Percentiles rank a stretch among this genome's conserved stretches.
These are phyloP conservation scores for Fusarium sp. DNA, from an alignment of 2,329 filamentous ascomycete genomes.

Conservation along the genomic window DNA sequence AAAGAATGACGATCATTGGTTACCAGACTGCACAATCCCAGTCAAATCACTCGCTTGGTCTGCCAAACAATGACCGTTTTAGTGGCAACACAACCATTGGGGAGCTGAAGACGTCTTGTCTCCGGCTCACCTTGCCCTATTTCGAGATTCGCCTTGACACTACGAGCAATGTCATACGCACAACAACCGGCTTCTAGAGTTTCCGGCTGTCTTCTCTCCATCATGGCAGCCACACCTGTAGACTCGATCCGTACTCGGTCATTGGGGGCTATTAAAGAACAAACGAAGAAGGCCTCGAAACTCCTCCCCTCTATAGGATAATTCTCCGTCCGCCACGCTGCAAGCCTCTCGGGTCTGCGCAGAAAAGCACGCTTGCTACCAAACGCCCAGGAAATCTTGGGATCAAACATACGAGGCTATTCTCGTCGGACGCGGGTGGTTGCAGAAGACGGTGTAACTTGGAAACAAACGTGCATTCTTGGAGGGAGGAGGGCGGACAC, in stretches of 20 bases:
- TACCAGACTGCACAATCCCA: constrained; percentile 36
- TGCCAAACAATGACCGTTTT: constrained; percentile 44
- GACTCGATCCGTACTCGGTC: not conserved
- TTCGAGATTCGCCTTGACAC: not conserved
- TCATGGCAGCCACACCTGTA: constrained; percentile 26
- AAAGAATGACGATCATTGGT: constrained; percentile 41
- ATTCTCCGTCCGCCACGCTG: constrained; percentile 27
- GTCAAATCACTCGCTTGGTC: constrained; percentile 43
- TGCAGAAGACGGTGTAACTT: constrained; percentile 51
- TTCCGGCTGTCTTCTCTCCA: constrained; percentile 4
- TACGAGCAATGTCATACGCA: constrained; percentile 13
- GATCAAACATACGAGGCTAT: constrained; percentile 54
- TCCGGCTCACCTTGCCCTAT: constrained; percentile 27
- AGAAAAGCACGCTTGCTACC: not conserved
- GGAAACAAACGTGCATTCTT: constrained; percentile 26
- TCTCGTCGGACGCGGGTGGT: constrained; percentile 54
- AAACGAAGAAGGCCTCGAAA: constrained; percentile 16
- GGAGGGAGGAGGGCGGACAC: constrained; percentile 29
- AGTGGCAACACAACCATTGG: constrained; percentile 22
- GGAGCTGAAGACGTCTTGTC: constrained; percentile 9
- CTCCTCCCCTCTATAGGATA: constrained; percentile 6
- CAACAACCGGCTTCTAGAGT: constrained; percentile 1
- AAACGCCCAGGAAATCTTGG: too few species aligned
- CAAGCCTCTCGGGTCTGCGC: constrained; percentile 24
- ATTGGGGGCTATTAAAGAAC: not conserved